A percentile compares a stretch with the other conserved stretches of the same genome.
Conservation (phyloP, 2,329 filamentous ascomycete species). For the Rhynchosporium secalis region DNA sequence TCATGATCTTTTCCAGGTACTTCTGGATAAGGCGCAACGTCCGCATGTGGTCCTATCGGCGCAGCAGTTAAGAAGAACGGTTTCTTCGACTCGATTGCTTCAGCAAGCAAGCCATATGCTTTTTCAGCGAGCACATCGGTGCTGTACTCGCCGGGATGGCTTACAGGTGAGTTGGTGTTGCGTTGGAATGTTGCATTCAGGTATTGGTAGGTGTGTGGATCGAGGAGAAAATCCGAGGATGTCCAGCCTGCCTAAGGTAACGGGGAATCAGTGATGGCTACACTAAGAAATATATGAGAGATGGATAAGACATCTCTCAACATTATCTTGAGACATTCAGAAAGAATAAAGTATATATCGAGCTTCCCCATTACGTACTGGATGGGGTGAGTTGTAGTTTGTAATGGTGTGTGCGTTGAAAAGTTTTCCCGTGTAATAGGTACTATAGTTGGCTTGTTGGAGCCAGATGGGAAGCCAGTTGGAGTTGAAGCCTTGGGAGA, state of each 20-base stretch:
- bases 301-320: too few relatives aligned
- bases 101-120: slow-evolving; percentile 59
- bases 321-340: too few relatives aligned
- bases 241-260: slow-evolving; percentile 52
- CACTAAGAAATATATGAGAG: too few relatives aligned
- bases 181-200: slow-evolving; percentile 64
- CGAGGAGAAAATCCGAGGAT: slow-evolving; percentile 59
- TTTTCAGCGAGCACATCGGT: slow-evolving; percentile 61
- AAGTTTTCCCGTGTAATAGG: slow-evolving; percentile 71
- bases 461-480: slow-evolving; percentile 71
- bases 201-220: slow-evolving; percentile 69
- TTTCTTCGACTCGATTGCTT: slow-evolving; percentile 52
- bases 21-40: slow-evolving; percentile 37
- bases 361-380: slow-evolving; percentile 26
- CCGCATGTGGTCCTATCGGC: slow-evolving; percentile 66
- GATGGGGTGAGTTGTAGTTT: slow-evolving; percentile 61
- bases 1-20: slow-evolving; percentile 3
- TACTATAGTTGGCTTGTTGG: slow-evolving; percentile 67
- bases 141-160: slow-evolving; percentile 48
- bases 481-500: slow-evolving; percentile 63
- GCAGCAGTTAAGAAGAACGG: slow-evolving; percentile 70
- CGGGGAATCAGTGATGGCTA: too few relatives aligned
- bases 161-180: slow-evolving; percentile 56
- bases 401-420: slow-evolving; percentile 63
- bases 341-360: too few relatives aligned